Base-by-base conservation (phyloP, 2,329 filamentous ascomycete genomes). In the Pseudogymnoascus sp. region DNA sequence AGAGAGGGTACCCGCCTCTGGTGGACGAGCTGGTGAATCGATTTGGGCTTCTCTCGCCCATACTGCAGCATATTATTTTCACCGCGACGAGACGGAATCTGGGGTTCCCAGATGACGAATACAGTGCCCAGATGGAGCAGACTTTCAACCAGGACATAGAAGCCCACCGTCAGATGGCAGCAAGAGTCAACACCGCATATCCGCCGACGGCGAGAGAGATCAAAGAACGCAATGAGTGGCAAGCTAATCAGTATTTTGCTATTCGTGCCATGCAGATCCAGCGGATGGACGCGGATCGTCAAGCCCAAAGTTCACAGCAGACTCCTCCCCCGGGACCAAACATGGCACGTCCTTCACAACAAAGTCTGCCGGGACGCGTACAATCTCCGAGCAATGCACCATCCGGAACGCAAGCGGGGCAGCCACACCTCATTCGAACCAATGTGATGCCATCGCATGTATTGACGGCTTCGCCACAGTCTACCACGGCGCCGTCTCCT, bases 31-130 rank as follows among this genome's bases (percentile, higher is more conserved):
- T 89, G 29, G 70, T 77, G 4, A 69, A 71, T n/a, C 66, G 72
- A 10, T 75, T 88, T 36, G 69, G 71, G 5, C 70, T 87, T 10
- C 70, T 69, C 6, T 88, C 85, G 0, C 69, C 74, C 0, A 75
- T 79, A 1, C 72, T 89, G 5, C 81, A 85, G 66, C 72, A 71
- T 1, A 79, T 84, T 29, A 72, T 84, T 2, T 87, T 86, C 67
- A 78, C 77, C 27, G 76, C 80, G 4, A 75, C 77, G 9, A 70
- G 80, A 58, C 78, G 82, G 39, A 75, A 80, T n/a, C 72, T 82
- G 65, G 76, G 76, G 3, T 66, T 76, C 13, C 25, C 55, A 5
- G 77, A 79, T 62, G 73, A 73, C 12, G 68, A 66, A 6, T 62
- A 71, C 27, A 75, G 74, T 12, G 44, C 64, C 2, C 64, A 67